Evolutionary conservation across 1,284 basidiomycete genomes (phyloP).

Genomic region (Pterulicium gracile): DNA sequence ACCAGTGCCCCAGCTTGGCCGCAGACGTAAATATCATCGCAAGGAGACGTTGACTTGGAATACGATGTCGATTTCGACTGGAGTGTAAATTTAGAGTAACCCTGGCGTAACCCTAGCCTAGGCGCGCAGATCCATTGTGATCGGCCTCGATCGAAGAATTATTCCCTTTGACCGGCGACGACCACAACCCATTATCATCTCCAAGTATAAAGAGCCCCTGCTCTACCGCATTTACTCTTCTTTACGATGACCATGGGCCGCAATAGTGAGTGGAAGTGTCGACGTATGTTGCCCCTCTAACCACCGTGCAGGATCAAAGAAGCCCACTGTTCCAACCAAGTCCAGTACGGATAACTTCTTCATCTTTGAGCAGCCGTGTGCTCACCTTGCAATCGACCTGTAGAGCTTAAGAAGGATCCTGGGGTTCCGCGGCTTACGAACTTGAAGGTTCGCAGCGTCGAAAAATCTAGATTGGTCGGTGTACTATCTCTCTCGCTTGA

Average conservation of each 20-base stretch:
- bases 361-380: background rate
- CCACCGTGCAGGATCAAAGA: background rate
- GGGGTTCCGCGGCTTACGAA: constrained; percentile 69
- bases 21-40: no score
- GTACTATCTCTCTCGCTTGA: constrained; percentile 11
- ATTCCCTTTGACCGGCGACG: no score
- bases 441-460: constrained; percentile 50
- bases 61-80: no score
- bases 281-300: background rate
- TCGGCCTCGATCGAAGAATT: no score
- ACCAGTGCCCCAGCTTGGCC: no score
- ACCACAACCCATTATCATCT: no score
- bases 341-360: background rate
- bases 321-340: background rate
- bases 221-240: background rate
- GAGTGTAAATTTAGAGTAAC: no score
- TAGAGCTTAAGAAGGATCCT: constrained; percentile 76
- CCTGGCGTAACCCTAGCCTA: no score
- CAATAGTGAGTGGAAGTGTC: background rate
- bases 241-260: constrained; percentile 2
- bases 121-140: no score
- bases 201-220: no score
- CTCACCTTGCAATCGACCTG: background rate
- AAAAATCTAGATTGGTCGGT: constrained; percentile 33
- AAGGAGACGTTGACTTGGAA: no score